These are phyloP conservation scores for Elongisporangium prolatum DNA, from an alignment of 352 stramenopile genomes.

Conservation along the genomic window DNA sequence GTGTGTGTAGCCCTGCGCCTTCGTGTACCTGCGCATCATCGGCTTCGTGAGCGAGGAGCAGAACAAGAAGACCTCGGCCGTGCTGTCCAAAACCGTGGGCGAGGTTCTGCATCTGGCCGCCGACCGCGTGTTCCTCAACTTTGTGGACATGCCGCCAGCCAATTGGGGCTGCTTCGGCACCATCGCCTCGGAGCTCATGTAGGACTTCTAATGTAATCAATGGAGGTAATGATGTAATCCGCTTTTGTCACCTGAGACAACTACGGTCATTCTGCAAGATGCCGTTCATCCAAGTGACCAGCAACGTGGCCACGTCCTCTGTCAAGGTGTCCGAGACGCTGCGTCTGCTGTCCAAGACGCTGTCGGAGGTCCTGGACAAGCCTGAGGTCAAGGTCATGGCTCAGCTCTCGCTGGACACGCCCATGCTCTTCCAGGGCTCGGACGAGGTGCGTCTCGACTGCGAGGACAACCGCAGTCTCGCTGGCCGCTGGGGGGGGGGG, in stretches of 20 bases:
- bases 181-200: constrained; percentile 1
- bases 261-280: constrained; percentile 13
- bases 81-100: constrained; percentile 16
- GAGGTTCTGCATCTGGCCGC: constrained; percentile 16
- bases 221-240: not conserved
- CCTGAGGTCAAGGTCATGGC: constrained; percentile 56
- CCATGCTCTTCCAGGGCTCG: constrained; percentile 47
- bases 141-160: constrained; percentile 21
- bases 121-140: constrained; percentile 33
- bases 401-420: constrained; percentile 40
- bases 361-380: constrained; percentile 39
- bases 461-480: too few relatives aligned
- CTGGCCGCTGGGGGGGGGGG: too few relatives aligned
- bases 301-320: constrained; percentile 31
- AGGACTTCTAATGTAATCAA: too few relatives aligned
- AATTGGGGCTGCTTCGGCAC: constrained; percentile 26
- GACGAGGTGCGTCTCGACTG: too few relatives aligned
- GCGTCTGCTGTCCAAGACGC: constrained; percentile 32
- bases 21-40: constrained; percentile 32
- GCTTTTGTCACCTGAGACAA: not conserved
- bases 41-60: constrained; percentile 24
- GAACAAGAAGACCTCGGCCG: constrained; percentile 23
- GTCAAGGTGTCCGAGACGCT: constrained; percentile 27
- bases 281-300: constrained; percentile 48
- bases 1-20: constrained; percentile 25